Base-by-base conservation (phyloP, 179 eudicot genomes). In the Amaranthus tricolor region DNA sequence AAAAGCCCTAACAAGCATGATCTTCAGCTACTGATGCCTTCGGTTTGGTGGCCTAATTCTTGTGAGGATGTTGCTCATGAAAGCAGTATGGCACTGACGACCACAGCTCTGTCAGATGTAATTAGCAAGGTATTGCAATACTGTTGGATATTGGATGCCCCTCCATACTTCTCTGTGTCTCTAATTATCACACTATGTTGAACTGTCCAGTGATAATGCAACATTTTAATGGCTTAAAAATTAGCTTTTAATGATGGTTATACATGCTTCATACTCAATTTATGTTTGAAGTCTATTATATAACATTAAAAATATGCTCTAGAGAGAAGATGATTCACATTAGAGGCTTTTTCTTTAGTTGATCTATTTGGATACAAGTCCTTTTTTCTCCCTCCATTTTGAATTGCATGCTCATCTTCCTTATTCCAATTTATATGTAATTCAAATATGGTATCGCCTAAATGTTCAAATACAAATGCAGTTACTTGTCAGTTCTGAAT, bases 11-110 rank as follows among this genome's bases (percentile, higher is more conserved):
- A 90, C 81, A 90, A 89, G 82, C 87, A 85, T 70, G 98, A 94
- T 81, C 96, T 94, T 66, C 92, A 88, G 52, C 65, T 77, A 76
- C 58, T 94, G 84, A 80, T 94, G 85, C 98, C 98, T 73, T 89
- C 89, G 85, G 96, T 94, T 71, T 92, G 97, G 96, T 92, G 97
- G 97, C 97, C 97, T 69, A 91, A 91, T 77, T 92, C 97, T 70
- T 83, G 66, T 63, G 98, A 92, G 78, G 96, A 92, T 68, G 66
- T 85, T 63, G 88, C 97, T 54, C 83, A 84, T 76, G 97, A 90
- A 85, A 89, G 83, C 78, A 89, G 94, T 87, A 92, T 94, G 98
- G 76, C 74, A 81, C 88, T 90, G 77, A 89, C 96, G 21, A 88
- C 89, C 19, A 83, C 86, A 49, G 94, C 94, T 70, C 79, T 94